phyloP scores from a whole-genome alignment of 768 basidiomycete species.

The Neoboletus brunneissimus region DNA sequence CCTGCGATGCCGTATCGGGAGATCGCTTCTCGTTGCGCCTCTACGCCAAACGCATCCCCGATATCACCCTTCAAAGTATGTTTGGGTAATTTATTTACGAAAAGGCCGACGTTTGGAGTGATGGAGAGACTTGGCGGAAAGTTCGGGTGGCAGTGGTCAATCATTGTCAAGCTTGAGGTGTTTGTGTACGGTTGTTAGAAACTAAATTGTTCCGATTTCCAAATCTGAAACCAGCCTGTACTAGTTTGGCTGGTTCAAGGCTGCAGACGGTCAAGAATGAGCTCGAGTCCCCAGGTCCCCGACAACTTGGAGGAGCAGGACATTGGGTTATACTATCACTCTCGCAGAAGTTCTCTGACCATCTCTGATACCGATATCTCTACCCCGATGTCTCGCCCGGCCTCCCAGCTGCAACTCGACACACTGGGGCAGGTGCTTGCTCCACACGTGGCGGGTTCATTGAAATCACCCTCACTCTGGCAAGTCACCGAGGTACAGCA shows the following conservation, averaged over 20 bases:
- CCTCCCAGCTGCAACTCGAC: slow-evolving; percentile 17
- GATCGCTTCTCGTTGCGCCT: slow-evolving; percentile 58
- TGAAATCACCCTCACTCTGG: slow-evolving; percentile 37
- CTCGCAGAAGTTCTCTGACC: slow-evolving; percentile 24
- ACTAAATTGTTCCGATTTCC: neutral
- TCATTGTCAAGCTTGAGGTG: neutral
- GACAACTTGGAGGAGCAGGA: slow-evolving; percentile 28
- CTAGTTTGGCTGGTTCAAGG: neutral
- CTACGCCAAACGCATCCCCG: slow-evolving; percentile 26
- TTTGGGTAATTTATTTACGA: neutral
- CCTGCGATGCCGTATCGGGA: slow-evolving; percentile 78
- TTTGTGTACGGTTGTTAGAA: slow-evolving; percentile 15
- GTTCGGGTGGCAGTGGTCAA: slow-evolving; percentile 34
- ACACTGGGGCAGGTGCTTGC: neutral
- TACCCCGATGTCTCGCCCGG: slow-evolving; percentile 14
- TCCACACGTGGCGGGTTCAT: neutral
- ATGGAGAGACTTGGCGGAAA: slow-evolving; percentile 46
- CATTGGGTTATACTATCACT: slow-evolving; percentile 24
- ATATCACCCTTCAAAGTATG: neutral
- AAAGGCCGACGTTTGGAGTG: slow-evolving; percentile 23
- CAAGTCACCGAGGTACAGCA: slow-evolving; percentile 23
- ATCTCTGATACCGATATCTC: slow-evolving; percentile 27
- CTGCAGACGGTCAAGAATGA: slow-evolving; percentile 7
- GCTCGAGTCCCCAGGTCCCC: slow-evolving; percentile 8
- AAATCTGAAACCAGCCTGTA: neutral